These are phyloP conservation scores for Gossypium rotundifolium DNA, from an alignment of 345 rosid genomes.

Conservation along the genomic window DNA sequence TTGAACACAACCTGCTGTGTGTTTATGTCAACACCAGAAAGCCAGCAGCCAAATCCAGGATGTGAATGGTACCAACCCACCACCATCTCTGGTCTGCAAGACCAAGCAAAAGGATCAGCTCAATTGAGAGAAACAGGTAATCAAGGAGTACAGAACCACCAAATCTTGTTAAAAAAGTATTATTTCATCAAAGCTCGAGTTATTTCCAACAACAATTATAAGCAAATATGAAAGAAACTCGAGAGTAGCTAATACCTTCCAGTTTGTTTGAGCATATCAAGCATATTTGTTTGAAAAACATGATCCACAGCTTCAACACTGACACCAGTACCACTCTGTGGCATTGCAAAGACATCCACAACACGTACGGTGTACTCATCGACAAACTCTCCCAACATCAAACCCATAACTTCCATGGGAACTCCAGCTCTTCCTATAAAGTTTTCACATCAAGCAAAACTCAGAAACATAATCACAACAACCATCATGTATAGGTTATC, in stretches of 20 bases:
- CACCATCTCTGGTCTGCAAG: constrained; percentile 93
- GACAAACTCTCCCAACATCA: constrained; percentile 99
- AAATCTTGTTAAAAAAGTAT: neutral
- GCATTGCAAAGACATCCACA: constrained; percentile 99
- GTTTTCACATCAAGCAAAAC: neutral
- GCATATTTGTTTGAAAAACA: constrained; percentile 97
- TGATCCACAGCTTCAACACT: constrained; percentile 99
- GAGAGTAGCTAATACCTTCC: constrained; percentile 53
- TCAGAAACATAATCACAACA: constrained; percentile 1
- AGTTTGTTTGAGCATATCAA: constrained; percentile 98
- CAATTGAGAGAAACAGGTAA: neutral
- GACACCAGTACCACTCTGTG: constrained; percentile 98
- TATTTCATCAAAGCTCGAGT: neutral
- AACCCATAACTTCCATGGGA: constrained; percentile 99
- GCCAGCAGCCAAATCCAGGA: constrained; percentile 99
- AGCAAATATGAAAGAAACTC: neutral
- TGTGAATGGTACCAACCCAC: constrained; percentile 99
- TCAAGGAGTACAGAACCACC: neutral
- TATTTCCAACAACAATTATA: neutral
- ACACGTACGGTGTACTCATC: constrained; percentile 97
- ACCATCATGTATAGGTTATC: neutral
- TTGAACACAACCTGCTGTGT: constrained; percentile 71
- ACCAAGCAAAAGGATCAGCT: constrained; percentile 15
- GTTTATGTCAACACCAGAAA: constrained; percentile 96
- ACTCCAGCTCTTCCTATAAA: constrained; percentile 93